phyloP scores from a whole-genome alignment of 208 protist genomes.

The Wallacemonas rigidus region DNA sequence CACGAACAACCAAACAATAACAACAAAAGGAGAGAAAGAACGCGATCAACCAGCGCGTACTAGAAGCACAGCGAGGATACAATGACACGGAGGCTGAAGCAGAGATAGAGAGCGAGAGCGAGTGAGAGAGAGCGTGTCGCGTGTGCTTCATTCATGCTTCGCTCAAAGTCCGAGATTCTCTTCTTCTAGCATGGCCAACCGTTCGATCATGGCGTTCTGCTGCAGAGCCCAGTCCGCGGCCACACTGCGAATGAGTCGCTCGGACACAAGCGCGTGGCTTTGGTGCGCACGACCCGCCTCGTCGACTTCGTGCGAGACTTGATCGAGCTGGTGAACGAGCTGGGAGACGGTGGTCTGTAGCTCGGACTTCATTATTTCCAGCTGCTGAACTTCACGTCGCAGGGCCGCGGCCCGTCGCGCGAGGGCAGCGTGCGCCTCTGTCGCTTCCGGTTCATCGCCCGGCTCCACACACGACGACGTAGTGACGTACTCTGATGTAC shows the following conservation, averaged over 20 bases:
- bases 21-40: too few species aligned
- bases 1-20: too few species aligned
- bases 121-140: neutral
- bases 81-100: neutral
- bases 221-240: conserved; percentile 3
- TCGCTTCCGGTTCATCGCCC: neutral
- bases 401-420: neutral
- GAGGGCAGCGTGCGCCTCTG: neutral
- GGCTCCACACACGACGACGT: neutral
- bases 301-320: neutral
- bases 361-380: neutral
- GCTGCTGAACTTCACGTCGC: conserved; percentile 1
- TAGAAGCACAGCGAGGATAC: neutral
- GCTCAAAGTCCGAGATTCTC: neutral
- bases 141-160: neutral
- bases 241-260: conserved; percentile 1
- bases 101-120: neutral
- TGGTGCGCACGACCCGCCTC: neutral
- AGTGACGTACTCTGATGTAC: too few species aligned
- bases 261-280: neutral
- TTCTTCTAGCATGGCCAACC: conserved; percentile 3
- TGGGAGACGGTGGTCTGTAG: neutral
- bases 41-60: too few species aligned
- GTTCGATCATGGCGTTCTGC: conserved; percentile 5
- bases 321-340: neutral